Base-by-base conservation (phyloP, 257 asterid genomes). In the Agastache rugosa region DNA sequence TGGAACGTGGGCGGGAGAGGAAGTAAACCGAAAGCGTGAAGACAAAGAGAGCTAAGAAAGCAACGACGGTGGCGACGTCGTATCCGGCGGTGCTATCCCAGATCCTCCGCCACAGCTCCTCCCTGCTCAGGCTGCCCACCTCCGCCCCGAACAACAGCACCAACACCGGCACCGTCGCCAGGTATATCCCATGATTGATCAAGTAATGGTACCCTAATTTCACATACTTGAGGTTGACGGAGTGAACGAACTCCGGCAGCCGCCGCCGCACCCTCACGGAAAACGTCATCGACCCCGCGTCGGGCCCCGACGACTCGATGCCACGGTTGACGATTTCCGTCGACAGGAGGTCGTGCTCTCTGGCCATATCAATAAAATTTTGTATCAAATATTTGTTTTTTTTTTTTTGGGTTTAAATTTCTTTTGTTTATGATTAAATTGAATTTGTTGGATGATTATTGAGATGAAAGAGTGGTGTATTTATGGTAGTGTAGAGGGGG, bases 311-410 rank as follows among this genome's bases (percentile, higher is more conserved):
- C 15, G 95, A 77, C 71, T 89, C 89, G 8, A 87, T 77, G 23
- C 97, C 98, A 5, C 92, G 90, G 86, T 90, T 90, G 3, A 92
- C 91, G n/a, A 94, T 94, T 73, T 94, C 96, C 16, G 96, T 90
- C 5, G 96, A 89, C 11, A 94, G 79, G 1, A 89, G 89, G 60
- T 90, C 89, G 35, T 92, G 92, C 74, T 92, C 98, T 65, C 82
- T 69, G 1, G 91, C 88, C 96, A 90, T 91, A 1, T 3, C 60
- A 0, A 39, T 2, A 0, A 10, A 25, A n/a, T 44, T 22, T 56
- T 4, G 19, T 65, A 61, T 34, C 6, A 6, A 16, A 23, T 58
- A 1, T 11, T 1, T 11, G n/a, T 8, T 23, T 63, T 42, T 5
- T 11, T 22, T 25, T 9, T 1, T 11, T n/a, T 41, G 2, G 5